Base-by-base conservation (phyloP, 2,329 filamentous ascomycete genomes). In the Chrysoporthe deuterocubensis region DNA sequence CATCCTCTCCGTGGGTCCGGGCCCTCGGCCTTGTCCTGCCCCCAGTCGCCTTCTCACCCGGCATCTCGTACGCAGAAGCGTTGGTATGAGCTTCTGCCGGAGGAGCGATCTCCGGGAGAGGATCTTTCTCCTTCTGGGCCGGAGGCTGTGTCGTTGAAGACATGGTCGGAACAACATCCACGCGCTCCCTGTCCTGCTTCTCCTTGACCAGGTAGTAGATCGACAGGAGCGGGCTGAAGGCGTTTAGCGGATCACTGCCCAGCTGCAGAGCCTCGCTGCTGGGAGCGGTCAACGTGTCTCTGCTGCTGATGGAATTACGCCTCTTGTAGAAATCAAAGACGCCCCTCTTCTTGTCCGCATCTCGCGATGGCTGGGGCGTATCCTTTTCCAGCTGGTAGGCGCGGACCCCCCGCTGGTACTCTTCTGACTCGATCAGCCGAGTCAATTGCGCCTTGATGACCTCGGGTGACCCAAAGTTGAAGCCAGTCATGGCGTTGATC, bases 141-240 rank as follows among this genome's bases (percentile, higher is more conserved):
- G 52, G 59, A 18, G 68, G 59, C n/a, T 70, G 68, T 48, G 67
- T 66, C 14, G 75, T 46, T 8, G 78, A 71, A 3, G 73, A 70
- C 57, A 78, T 76, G 11, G 75, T 69, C 83, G 34, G 88, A 81
- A 56, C 83, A 34, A 81, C 68, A 46, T 83, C 79, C 40, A 75
- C 71, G 64, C 82, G 82, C 74, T 98, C 94, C 46, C 93, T 89
- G 62, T 96, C 93, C 71, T 93, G 89, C 81, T 98, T 98, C 81
- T 99, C 96, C 72, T 89, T 90, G n/a, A 97, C 96, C 3, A 99
- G 86, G 75, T 97, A 97, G 79, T 99, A 99, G 16, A 99, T 90
- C 1, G 96, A 98, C 8, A 98, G 84, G 16, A 98, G 83, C 8
- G 96, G 96, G 74, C 92, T 95, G 77, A 92, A 99, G 4, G 96